Evolutionary conservation across 1,284 basidiomycete genomes (phyloP).

Genomic region (Melanopsichium pennsylvanicum): DNA sequence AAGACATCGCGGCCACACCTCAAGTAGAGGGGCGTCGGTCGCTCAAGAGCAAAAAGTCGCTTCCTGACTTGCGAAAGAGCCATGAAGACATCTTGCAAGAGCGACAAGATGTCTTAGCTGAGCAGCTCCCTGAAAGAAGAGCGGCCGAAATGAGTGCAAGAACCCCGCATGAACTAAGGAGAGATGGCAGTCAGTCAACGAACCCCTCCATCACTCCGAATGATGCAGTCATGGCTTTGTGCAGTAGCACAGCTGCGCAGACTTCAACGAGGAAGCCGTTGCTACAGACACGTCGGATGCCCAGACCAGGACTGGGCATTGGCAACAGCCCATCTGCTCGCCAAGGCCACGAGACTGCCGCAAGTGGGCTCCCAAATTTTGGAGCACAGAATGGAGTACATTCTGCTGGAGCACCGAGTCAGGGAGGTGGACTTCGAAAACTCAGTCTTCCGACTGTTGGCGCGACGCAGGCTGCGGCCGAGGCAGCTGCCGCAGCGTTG

Average conservation of each 20-base stretch:
- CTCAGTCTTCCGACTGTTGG: conserved; percentile 55
- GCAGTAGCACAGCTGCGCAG: neutral
- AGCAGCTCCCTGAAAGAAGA: neutral
- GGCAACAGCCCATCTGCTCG: conserved; percentile 1
- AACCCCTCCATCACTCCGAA: neutral
- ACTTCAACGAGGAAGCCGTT: conserved; percentile 3
- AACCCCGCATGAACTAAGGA: neutral
- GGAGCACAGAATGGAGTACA: neutral
- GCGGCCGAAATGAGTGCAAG: neutral
- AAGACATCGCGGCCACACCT: conserved; percentile 27
- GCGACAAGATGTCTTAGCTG: conserved; percentile 23
- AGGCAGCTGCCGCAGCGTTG: conserved; percentile 51
- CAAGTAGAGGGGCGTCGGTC: conserved; percentile 28
- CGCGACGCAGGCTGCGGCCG: conserved; percentile 56
- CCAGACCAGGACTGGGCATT: conserved; percentile 18
- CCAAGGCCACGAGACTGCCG: conserved; percentile 5
- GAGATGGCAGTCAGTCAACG: neutral
- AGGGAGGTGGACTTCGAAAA: conserved; percentile 51
- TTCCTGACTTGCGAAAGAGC: conserved; percentile 80
- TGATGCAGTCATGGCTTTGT: neutral
- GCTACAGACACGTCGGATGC: conserved; percentile 21
- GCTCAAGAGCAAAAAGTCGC: conserved; percentile 72
- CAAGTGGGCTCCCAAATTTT: neutral
- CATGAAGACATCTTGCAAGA: conserved; percentile 66
- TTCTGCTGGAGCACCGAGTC: neutral